A percentile compares a stretch with the other conserved stretches of the same genome.
Evolutionary conservation across 164 flowering plant species (phyloP).

Genomic region (Litsea cubeba): DNA sequence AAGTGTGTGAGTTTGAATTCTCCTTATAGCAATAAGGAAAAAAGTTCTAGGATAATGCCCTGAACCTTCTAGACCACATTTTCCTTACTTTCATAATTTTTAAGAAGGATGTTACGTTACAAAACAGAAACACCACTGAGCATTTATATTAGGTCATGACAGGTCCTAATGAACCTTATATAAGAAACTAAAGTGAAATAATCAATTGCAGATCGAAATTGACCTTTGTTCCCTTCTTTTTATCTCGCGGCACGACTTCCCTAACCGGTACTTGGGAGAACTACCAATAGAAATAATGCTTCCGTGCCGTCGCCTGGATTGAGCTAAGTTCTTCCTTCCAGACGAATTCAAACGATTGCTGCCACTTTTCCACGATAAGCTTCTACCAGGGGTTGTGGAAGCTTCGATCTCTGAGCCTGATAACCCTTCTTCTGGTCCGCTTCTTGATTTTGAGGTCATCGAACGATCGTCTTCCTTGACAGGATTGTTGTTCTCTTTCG

Average conservation of each 20-base stretch:
- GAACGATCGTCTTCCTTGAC: constrained; percentile 30
- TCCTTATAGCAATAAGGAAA: too few relatives aligned
- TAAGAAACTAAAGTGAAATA: too few relatives aligned
- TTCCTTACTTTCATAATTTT: not conserved
- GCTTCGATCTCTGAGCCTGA: constrained; percentile 49
- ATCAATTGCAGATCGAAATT: constrained; percentile 3
- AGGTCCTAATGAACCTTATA: not conserved
- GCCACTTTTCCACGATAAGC: constrained; percentile 80
- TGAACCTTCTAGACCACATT: not conserved
- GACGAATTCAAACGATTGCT: constrained; percentile 25
- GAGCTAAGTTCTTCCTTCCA: constrained; percentile 36
- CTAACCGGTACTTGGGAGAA: constrained; percentile 39
- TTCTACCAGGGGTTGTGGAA: constrained; percentile 42
- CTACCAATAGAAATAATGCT: constrained; percentile 34
- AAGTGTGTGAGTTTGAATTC: too few relatives aligned
- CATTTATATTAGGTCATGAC: not conserved
- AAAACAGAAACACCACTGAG: not conserved
- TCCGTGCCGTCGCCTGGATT: constrained; percentile 33
- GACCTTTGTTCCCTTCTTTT: constrained; percentile 55
- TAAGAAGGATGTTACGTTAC: not conserved
- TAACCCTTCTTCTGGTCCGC: constrained; percentile 27
- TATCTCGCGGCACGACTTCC: constrained; percentile 82
- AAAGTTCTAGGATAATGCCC: not conserved
- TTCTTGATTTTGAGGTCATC: constrained; percentile 21
- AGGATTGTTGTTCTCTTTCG: constrained; percentile 22